phyloP scores from a whole-genome alignment of 1,139 yeast species.

The Pichia cactophila region DNA sequence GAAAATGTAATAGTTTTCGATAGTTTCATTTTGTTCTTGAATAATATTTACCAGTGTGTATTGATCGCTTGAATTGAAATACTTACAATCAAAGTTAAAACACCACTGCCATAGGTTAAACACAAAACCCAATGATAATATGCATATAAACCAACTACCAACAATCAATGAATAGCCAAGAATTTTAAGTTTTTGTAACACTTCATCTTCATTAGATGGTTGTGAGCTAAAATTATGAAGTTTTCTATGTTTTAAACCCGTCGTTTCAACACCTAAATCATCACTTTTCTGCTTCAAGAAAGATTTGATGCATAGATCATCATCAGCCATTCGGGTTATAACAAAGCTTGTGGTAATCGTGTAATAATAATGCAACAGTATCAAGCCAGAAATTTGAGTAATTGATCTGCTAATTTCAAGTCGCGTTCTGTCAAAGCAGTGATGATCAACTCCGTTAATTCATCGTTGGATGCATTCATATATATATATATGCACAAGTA shows the following conservation, averaged over 20 bases:
- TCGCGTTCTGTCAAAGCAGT: too few relatives aligned
- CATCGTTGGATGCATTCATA: too few relatives aligned
- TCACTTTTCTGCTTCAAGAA: neutral
- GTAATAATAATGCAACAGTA: too few relatives aligned
- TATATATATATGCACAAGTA: neutral
- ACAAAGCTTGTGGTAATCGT: too few relatives aligned
- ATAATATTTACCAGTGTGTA: slow-evolving; percentile 4
- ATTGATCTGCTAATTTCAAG: too few relatives aligned
- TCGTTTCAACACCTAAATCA: too few relatives aligned
- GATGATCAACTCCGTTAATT: too few relatives aligned
- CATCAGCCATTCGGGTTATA: neutral
- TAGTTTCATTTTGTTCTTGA: slow-evolving; percentile 14
- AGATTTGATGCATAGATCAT: neutral
- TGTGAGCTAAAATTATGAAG: neutral
- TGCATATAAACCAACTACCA: slow-evolving; percentile 36
- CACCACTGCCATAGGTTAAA: slow-evolving; percentile 40
- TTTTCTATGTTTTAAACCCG: neutral
- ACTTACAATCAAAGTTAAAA: slow-evolving; percentile 20
- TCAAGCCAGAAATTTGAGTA: too few relatives aligned
- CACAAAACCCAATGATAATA: slow-evolving; percentile 37
- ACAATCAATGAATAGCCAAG: slow-evolving; percentile 36
- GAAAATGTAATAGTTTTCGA: slow-evolving; percentile 40
- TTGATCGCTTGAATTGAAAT: neutral
- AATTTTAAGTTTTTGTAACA: slow-evolving; percentile 13
- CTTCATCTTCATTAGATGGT: slow-evolving; percentile 2